A percentile compares a stretch with the other conserved stretches of the same genome.
Evolutionary conservation across 140 eudicot genomes (phyloP).

Genomic region (Stevia rebaudiana): DNA sequence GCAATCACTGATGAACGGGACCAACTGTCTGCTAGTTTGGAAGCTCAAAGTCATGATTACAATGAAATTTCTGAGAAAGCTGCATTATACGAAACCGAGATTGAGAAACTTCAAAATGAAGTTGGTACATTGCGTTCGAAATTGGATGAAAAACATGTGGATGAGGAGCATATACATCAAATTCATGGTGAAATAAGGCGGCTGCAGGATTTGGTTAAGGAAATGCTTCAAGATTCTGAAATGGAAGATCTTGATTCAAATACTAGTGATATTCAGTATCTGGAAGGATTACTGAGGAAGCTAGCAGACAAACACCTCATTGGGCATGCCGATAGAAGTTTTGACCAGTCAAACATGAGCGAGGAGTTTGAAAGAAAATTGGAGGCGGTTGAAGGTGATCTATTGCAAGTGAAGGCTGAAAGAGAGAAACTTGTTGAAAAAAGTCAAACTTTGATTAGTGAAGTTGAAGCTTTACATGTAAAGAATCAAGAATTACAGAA

Average conservation of each 20-base stretch:
- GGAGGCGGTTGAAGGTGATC: slow-evolving; percentile 51
- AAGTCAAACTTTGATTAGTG: slow-evolving; percentile 46
- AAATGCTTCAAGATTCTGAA: slow-evolving; percentile 50
- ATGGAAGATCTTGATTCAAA: slow-evolving; percentile 40
- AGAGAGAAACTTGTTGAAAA: slow-evolving; percentile 38
- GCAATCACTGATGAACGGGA: slow-evolving; percentile 54
- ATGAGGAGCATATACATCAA: slow-evolving; percentile 44
- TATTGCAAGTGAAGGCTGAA: slow-evolving; percentile 53
- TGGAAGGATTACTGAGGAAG: slow-evolving; percentile 51
- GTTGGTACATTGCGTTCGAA: slow-evolving; percentile 33
- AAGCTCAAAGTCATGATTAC: slow-evolving; percentile 42
- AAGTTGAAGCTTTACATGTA: slow-evolving; percentile 41
- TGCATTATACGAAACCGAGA: slow-evolving; percentile 26
- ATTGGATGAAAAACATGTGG: slow-evolving; percentile 39
- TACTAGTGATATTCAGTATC: slow-evolving; percentile 32
- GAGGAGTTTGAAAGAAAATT: slow-evolving; percentile 48
- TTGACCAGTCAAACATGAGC: slow-evolving; percentile 19
- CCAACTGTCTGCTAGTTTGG: slow-evolving; percentile 51
- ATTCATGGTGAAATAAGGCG: slow-evolving; percentile 55
- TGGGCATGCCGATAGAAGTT: slow-evolving; percentile 29
- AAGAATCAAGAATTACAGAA: slow-evolving; percentile 50
- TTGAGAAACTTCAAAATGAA: slow-evolving; percentile 43
- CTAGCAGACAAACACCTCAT: slow-evolving; percentile 38
- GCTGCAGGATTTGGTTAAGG: slow-evolving; percentile 46
- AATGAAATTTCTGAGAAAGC: slow-evolving; percentile 37